Conservation (phyloP, 805 yeast genomes). For the Torulaspora gathmanii region DNA sequence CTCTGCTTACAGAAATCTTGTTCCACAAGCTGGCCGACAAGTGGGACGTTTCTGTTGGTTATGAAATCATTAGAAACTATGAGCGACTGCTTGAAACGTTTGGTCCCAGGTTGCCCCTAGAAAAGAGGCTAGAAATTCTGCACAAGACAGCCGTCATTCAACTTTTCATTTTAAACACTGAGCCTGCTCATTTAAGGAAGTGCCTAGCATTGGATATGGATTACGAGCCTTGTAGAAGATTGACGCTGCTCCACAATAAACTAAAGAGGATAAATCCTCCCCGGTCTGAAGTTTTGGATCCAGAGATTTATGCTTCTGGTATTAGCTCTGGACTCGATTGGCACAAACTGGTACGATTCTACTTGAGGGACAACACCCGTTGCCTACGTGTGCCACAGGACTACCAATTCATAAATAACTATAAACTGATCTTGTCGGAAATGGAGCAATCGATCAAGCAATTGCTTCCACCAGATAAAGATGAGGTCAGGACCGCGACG, state of each 20-base stretch:
- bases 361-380: slow-evolving; percentile 41
- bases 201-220: slow-evolving; percentile 81
- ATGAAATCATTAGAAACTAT: slow-evolving; percentile 20
- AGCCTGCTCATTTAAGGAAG: slow-evolving; percentile 50
- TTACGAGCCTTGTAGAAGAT: slow-evolving; percentile 49
- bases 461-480: slow-evolving; percentile 18
- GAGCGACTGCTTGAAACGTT: slow-evolving; percentile 30
- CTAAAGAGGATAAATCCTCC: slow-evolving; percentile 36
- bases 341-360: slow-evolving; percentile 38
- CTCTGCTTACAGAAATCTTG: slow-evolving; percentile 20
- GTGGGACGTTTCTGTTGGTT: slow-evolving; percentile 27
- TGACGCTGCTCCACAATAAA: slow-evolving; percentile 51
- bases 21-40: slow-evolving; percentile 22
- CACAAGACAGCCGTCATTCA: slow-evolving; percentile 38
- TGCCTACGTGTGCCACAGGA: slow-evolving; percentile 24
- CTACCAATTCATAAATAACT: slow-evolving; percentile 17
- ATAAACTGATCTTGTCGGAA: slow-evolving; percentile 13
- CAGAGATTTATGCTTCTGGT: slow-evolving; percentile 40
- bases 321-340: slow-evolving; percentile 28
- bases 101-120: slow-evolving; percentile 24
- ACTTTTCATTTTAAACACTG: slow-evolving; percentile 49
- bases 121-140: slow-evolving; percentile 29
- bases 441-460: slow-evolving; percentile 5
- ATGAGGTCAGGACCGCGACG: slow-evolving; percentile 10
- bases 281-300: slow-evolving; percentile 43